Conservation (phyloP, 495 filamentous ascomycete species). For the Terfezia boudieri region DNA sequence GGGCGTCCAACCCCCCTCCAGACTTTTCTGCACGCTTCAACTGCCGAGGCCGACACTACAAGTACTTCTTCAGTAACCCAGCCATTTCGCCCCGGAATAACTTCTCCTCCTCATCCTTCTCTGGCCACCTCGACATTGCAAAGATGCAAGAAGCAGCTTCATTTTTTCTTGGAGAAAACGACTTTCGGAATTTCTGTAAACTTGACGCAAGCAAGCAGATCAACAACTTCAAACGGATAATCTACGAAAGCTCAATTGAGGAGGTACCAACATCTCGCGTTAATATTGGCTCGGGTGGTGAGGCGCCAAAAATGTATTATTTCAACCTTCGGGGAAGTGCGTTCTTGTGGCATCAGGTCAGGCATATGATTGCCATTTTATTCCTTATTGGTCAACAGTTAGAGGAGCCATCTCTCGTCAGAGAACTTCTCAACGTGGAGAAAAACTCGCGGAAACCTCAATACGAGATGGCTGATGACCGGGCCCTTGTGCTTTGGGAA, state of each 20-base stretch:
- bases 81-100: slow-evolving; percentile 27
- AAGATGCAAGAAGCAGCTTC: slow-evolving; percentile 67
- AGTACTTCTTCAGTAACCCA: slow-evolving; percentile 94
- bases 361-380: slow-evolving; percentile 67
- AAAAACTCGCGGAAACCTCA: slow-evolving; percentile 48
- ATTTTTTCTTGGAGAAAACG: slow-evolving; percentile 58
- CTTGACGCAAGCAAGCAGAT: slow-evolving; percentile 71
- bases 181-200: slow-evolving; percentile 95
- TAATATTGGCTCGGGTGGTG: not conserved
- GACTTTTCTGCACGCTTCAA: slow-evolving; percentile 84
- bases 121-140: slow-evolving; percentile 51
- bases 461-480: slow-evolving; percentile 77
- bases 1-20: slow-evolving; percentile 61
- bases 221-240: slow-evolving; percentile 50
- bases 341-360: slow-evolving; percentile 95
- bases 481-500: slow-evolving; percentile 83
- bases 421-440: slow-evolving; percentile 45
- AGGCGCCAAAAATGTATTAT: slow-evolving; percentile 48
- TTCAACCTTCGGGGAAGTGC: slow-evolving; percentile 76
- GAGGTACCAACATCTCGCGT: slow-evolving; percentile 23
- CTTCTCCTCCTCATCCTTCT: slow-evolving; percentile 19
- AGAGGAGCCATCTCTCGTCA: slow-evolving; percentile 48
- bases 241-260: slow-evolving; percentile 56
- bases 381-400: slow-evolving; percentile 84
- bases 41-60: slow-evolving; percentile 70